Conservation (phyloP, 169 alveolate species). For the Cryptosporidium canis region DNA sequence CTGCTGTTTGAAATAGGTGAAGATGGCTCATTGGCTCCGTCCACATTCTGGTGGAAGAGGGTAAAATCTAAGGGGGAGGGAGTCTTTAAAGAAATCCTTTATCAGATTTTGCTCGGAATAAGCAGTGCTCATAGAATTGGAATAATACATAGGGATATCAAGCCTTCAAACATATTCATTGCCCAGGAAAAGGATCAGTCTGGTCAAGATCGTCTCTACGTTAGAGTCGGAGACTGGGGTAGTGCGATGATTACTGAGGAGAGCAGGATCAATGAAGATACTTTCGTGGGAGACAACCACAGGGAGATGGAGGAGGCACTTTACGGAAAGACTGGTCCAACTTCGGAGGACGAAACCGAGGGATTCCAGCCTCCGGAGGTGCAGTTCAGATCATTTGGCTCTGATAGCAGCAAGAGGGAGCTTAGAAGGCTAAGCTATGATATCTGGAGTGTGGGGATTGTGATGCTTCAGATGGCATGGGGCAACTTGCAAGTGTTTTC, state of each 20-base stretch:
- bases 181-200: background rate
- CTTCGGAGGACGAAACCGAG: conserved; percentile 51
- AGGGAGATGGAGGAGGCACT: conserved; percentile 10
- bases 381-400: conserved; percentile 49
- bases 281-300: background rate
- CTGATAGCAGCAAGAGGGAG: background rate
- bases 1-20: conserved; percentile 24
- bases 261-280: background rate
- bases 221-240: conserved; percentile 68
- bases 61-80: background rate
- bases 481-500: conserved; percentile 55
- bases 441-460: conserved; percentile 51
- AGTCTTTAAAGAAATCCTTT: background rate
- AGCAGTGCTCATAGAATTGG: conserved; percentile 22
- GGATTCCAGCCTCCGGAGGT: conserved; percentile 73
- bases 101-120: conserved; percentile 22
- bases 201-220: background rate
- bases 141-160: conserved; percentile 64
- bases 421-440: conserved; percentile 23
- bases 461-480: conserved; percentile 65
- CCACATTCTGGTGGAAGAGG: conserved; percentile 61
- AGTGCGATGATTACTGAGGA: conserved; percentile 47
- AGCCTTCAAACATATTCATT: conserved; percentile 62
- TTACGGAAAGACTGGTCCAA: conserved; percentile 44
- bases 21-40: conserved; percentile 19